Evolutionary conservation across 805 yeast genomes (phyloP).

Genomic region (Candida broadrunensis): DNA sequence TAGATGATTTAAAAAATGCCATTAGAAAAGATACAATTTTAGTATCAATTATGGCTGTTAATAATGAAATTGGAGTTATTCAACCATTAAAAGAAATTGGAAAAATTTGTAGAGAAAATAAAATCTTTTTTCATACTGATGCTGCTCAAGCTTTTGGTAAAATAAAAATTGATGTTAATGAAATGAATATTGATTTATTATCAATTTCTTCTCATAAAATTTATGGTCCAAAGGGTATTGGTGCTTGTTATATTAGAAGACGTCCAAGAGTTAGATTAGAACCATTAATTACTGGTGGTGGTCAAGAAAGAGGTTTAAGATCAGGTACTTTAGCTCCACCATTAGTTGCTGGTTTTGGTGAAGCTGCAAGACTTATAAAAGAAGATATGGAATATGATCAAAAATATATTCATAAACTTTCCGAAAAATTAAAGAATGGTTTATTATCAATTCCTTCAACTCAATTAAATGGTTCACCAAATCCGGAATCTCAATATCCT

Average conservation of each 20-base stretch:
- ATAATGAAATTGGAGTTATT: conserved; percentile 96
- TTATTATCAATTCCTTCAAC: conserved; percentile 84
- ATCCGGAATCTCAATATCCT: conserved; percentile 52
- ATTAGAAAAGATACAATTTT: conserved; percentile 88
- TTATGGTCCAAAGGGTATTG: conserved; percentile 97
- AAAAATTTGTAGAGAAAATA: conserved; percentile 74
- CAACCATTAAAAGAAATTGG: conserved; percentile 97
- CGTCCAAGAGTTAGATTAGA: conserved; percentile 97
- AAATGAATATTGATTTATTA: conserved; percentile 87
- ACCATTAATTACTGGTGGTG: conserved; percentile 95
- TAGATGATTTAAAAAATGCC: conserved; percentile 75
- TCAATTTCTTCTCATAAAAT: conserved; percentile 95
- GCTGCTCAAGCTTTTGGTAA: conserved; percentile 98
- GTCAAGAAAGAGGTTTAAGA: conserved; percentile 97
- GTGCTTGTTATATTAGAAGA: conserved; percentile 93
- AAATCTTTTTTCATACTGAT: conserved; percentile 95
- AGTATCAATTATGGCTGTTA: conserved; percentile 95
- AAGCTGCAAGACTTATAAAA: conserved; percentile 84
- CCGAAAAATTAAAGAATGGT: conserved; percentile 69
- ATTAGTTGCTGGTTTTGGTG: conserved; percentile 92
- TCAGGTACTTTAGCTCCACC: conserved; percentile 99
- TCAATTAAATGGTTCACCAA: conserved; percentile 80
- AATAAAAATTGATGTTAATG: conserved; percentile 87
- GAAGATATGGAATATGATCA: conserved; percentile 74
- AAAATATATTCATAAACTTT: conserved; percentile 64